Evolutionary conservation across 495 filamentous ascomycete genomes (phyloP), one percentile per base, ranked within the genome.

Genomic region (Penicillium verhagenii): DNA sequence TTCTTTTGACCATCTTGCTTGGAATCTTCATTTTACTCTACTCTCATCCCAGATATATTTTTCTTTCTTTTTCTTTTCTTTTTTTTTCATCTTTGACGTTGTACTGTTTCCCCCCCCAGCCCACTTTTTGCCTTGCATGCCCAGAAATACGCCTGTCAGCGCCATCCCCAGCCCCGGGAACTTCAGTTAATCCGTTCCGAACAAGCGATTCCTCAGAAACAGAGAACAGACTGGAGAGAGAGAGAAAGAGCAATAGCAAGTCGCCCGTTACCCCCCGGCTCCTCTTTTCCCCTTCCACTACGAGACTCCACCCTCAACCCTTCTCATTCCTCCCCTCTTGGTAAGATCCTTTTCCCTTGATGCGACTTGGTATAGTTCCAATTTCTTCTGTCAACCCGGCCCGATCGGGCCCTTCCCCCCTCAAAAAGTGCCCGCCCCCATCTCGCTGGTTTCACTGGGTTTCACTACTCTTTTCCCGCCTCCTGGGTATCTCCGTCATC

Each of bases 161-260:
- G 54, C 68, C 68, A 71, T 65, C 69, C 59, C 64, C 71, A 72
- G 71, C 71, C 71, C 65, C 61, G 61, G 43, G 45, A 54, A 68
- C 65, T 63, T 47, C 54, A 52, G 68, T 68, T 76, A 57, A 72
- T 76, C 73, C 73, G 73, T 25, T 67, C 71, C 73, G 73, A 73
- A 68, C 73, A 76, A 76, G 73, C 73, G 73, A 76, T 65, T 70
- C 65, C 61, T 65, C 65, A 63, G 16, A 14, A 35, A 14, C 33
- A 35, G 33, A 31, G 28, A 35, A 35, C 63, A 68, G 38, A 45
- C 42, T 26, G 42, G 33, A 9, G 10, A 28, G 52, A 67, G n/a
- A 29, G 45, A 48, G 24, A 19, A 48, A 31, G 26, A 48, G 45
- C 25, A 48, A 14, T n/a, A 31, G 26, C 45, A 48, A 57, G 61